A percentile compares a stretch with the other conserved stretches of the same genome.
These are phyloP conservation scores for Daldinia bambusicola DNA, from an alignment of 495 filamentous ascomycete genomes.

Conservation along the genomic window DNA sequence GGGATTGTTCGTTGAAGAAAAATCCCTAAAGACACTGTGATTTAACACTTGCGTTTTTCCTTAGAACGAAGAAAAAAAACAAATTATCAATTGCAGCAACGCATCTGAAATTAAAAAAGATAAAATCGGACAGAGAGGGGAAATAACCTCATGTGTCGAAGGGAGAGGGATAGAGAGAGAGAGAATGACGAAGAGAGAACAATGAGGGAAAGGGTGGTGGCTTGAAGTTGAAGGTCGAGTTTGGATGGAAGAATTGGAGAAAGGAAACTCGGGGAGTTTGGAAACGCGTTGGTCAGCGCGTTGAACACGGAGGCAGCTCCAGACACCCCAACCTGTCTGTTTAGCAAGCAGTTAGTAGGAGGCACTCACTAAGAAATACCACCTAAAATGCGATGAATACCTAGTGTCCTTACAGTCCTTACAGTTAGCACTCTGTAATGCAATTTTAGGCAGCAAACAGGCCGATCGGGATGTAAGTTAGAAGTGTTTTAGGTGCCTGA, in stretches of 20 bases:
- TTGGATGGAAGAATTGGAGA: constrained; percentile 6
- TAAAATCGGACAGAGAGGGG: neutral
- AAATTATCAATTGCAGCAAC: neutral
- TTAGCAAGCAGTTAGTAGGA: neutral
- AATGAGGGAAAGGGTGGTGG: neutral
- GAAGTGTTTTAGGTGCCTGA: constrained; percentile 7
- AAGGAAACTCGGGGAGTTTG: neutral
- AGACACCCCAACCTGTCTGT: constrained; percentile 9
- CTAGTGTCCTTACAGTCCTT: no score
- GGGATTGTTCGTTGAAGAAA: neutral
- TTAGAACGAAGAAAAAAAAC: no score
- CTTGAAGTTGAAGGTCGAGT: neutral
- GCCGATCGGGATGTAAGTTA: neutral
- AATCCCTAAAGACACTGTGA: neutral
- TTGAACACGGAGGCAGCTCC: constrained; percentile 13
- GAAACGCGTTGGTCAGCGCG: constrained; percentile 16
- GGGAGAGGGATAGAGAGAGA: neutral
- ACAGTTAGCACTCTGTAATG: neutral
- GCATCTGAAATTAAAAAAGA: constrained; percentile 4
- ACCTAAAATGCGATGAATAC: no score
- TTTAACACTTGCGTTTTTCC: neutral
- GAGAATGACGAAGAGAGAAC: neutral
- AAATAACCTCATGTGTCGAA: neutral
- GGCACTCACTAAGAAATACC: neutral
- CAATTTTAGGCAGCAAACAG: neutral